Conservation (phyloP, 257 asterid species). For the Nyctanthes arbortristis region DNA sequence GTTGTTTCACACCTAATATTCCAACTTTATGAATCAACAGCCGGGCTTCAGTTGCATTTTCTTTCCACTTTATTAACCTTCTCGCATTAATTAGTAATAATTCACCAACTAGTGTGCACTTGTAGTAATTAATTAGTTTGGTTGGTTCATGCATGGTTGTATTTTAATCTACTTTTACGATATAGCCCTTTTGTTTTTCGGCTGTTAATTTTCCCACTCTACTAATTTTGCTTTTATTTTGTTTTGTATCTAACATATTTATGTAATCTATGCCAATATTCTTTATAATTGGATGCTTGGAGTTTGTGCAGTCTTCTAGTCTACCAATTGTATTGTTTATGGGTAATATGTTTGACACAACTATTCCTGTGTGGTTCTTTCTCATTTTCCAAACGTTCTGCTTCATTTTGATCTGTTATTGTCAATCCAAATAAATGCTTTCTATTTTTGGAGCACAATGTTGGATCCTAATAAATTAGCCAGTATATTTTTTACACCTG, state of each 20-base stretch:
- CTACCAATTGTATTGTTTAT: no score
- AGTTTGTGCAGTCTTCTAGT: no score
- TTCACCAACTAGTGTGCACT: not conserved
- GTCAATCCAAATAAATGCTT: not conserved
- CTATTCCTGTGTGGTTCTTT: no score
- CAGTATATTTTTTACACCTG: slow-evolving; percentile 17
- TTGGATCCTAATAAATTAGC: slow-evolving; percentile 15
- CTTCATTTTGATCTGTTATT: not conserved
- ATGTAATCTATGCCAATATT: no score
- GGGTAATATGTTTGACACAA: no score
- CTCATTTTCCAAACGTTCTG: not conserved
- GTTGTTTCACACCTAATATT: not conserved
- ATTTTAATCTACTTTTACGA: no score
- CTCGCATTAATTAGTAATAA: not conserved
- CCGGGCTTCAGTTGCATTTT: no score
- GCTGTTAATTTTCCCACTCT: not conserved
- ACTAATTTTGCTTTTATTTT: not conserved
- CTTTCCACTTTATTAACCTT: not conserved
- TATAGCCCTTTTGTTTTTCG: not conserved
- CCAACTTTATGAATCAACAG: not conserved
- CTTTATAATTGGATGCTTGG: no score
- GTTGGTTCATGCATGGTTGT: no score
- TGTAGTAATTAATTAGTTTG: not conserved
- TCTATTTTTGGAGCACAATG: not conserved
- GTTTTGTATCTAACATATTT: not conserved